These are phyloP conservation scores for Grigorovia yakushimaensis DNA, from an alignment of 805 yeast species.

Conservation along the genomic window DNA sequence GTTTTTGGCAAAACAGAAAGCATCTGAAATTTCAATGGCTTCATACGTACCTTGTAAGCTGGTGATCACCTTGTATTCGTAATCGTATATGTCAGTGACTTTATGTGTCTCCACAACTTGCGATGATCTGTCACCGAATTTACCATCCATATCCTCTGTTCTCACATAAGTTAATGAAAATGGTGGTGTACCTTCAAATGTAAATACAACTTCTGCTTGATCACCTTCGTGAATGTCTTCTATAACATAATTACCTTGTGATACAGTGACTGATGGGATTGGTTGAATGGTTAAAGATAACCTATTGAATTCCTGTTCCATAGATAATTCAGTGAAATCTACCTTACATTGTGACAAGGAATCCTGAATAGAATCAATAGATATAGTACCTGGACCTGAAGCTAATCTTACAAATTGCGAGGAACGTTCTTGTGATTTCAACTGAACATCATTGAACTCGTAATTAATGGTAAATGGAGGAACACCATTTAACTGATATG, in stretches of 20 bases:
- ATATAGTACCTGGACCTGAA: conserved; percentile 67
- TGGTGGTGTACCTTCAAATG: conserved; percentile 84
- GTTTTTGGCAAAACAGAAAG: conserved; percentile 52
- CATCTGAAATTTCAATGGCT: conserved; percentile 83
- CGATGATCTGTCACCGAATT: conserved; percentile 36
- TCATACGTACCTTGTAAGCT: conserved; percentile 90
- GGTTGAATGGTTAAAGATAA: conserved; percentile 38
- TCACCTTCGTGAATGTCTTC: conserved; percentile 93
- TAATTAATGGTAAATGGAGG: conserved; percentile 75
- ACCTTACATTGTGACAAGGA: conserved; percentile 65
- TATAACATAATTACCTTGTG: conserved; percentile 63
- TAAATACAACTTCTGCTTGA: conserved; percentile 75
- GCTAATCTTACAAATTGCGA: conserved; percentile 60
- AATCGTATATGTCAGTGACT: conserved; percentile 52
- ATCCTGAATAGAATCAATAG: conserved; percentile 62
- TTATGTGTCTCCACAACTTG: conserved; percentile 51
- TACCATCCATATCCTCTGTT: conserved; percentile 39
- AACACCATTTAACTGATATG: conserved; percentile 64
- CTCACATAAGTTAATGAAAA: conserved; percentile 79
- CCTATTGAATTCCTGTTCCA: conserved; percentile 25
- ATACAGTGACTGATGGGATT: conserved; percentile 73
- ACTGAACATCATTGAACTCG: conserved; percentile 52
- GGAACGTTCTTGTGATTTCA: conserved; percentile 44
- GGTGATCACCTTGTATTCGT: conserved; percentile 63
- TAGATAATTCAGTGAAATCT: conserved; percentile 37